Evolutionary conservation across 345 rosid species (phyloP), one percentile per base, ranked within the genome.

Genomic region (Salix suchowensis): DNA sequence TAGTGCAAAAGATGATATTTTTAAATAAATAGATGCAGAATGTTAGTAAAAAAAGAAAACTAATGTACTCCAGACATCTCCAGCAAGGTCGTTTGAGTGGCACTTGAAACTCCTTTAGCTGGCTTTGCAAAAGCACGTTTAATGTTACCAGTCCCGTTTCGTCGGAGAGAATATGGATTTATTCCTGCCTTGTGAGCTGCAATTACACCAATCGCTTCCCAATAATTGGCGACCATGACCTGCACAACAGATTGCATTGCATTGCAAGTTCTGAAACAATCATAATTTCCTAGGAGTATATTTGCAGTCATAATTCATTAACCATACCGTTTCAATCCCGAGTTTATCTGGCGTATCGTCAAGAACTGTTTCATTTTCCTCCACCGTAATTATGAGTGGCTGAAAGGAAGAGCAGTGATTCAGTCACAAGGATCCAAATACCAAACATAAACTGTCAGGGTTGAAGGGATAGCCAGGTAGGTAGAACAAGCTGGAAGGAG

Each of bases 191-290:
- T 88, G 40, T 89, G 90, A 73, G 90, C 90, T 62, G 91, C 89
- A 71, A 89, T 77, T 70, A 89, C 86, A 50, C 93, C 93, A n/a
- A 88, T 78, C 1, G 93, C 93, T 83, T 88, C 93, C 91, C 93
- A 89, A 62, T 89, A 88, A 79, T 89, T 89, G 50, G 88, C 77
- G 48, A 85, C 93, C 70, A 67, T 89, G 46, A 89, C 70, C 93
- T 89, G 91, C 82, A 85, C 6, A 26, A 80, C n/a, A 65, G 70
- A 75, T 71, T 65, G 26, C 67, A 40, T 71, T 65, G 26, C 67
- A 40, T 46, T 65, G 24, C 21, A 55, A 39, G 50, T 12, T 37
- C 15, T 30, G 4, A 23, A 37, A 60, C 1, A 30, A 68, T 12
- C 68, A 42, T 23, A 7, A 26, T 68, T 37, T 37, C 28, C 28